A percentile compares a stretch with the other conserved stretches of the same genome.
These are phyloP conservation scores for Hemisphaericaspora xylanilytica DNA, from an alignment of 1,139 yeast species.

Conservation along the genomic window DNA sequence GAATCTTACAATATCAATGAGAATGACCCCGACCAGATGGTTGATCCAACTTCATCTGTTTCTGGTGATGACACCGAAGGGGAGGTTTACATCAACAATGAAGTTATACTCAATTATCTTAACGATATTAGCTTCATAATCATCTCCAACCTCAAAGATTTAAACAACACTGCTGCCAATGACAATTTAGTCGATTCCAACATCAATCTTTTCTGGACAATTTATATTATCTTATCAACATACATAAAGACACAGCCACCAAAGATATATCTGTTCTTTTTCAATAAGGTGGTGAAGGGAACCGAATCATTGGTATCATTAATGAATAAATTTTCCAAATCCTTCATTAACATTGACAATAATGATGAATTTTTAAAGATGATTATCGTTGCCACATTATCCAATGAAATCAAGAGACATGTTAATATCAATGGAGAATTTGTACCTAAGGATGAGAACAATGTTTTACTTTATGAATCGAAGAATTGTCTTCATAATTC, in stretches of 20 bases:
- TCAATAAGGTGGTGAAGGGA: slow-evolving; percentile 26
- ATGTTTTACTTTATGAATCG: slow-evolving; percentile 30
- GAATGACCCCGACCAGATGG: slow-evolving; percentile 2
- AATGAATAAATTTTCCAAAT: slow-evolving; percentile 30
- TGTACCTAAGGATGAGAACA: not conserved
- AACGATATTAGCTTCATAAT: slow-evolving; percentile 44
- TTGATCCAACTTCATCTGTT: not conserved
- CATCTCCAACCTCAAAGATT: slow-evolving; percentile 23
- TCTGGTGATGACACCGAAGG: not conserved
- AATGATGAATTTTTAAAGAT: slow-evolving; percentile 30
- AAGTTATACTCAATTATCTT: slow-evolving; percentile 43
- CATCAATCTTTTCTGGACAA: slow-evolving; percentile 41
- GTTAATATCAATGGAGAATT: slow-evolving; percentile 20
- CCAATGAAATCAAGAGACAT: slow-evolving; percentile 41
- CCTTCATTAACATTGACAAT: slow-evolving; percentile 20
- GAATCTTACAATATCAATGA: slow-evolving; percentile 10
- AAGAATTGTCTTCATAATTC: slow-evolving; percentile 47
- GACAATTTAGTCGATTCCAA: slow-evolving; percentile 24
- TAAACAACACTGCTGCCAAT: slow-evolving; percentile 12
- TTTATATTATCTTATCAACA: slow-evolving; percentile 40
- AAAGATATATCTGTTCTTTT: slow-evolving; percentile 31
- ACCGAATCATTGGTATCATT: slow-evolving; percentile 16
- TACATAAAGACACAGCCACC: slow-evolving; percentile 40
- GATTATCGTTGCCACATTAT: slow-evolving; percentile 35
- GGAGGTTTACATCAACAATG: slow-evolving; percentile 25